Base-by-base conservation (phyloP, 306 rosid genomes). In the Vigna hirtella region DNA sequence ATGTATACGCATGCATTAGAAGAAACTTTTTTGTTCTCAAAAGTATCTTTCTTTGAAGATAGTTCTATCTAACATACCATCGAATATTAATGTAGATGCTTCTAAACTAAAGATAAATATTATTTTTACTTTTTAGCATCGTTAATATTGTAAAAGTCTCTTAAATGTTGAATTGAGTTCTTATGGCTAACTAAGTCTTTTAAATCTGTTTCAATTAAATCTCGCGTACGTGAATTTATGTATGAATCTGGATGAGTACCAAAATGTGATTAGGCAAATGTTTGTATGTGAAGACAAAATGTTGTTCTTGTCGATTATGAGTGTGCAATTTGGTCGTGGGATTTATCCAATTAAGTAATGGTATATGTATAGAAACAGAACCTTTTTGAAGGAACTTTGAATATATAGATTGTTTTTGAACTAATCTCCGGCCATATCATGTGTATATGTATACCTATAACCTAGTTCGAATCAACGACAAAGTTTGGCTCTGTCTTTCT, bases 291-390 rank as follows among this genome's bases (percentile, higher is more conserved):
- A 64, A 30, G 5, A 30, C 32, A 30, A 30, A 30, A 4, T 30
- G 4, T 3, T 3, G 32, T 30, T 30, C 32, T 30, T 30, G 4
- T 30, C 4, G 32, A 30, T 30, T 26, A 78, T 81, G 81, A 76
- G 72, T 83, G 75, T 28, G 79, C 81, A 80, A 71, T 74, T 80
- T 85, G 59, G 83, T 83, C 84, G 86, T 85, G 86, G 78, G 51
- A 80, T 83, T 81, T n/a, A 56, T 40, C 66, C 52, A 32, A 45
- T 74, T 63, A 50, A 52, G 56, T 49, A 64, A 77, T 61, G 38
- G 65, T 5, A 5, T 34, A 18, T 51, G 2, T 48, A 24, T 48
- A 26, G 48, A 63, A 52, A 52, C 9, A 57, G 17, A 74, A 66
- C 48, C 70, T 80, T 83, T 58, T 24, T 4, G 5, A 55, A 56